These are phyloP conservation scores for Borovskyia barvae DNA, from an alignment of 208 protist species.

Conservation along the genomic window DNA sequence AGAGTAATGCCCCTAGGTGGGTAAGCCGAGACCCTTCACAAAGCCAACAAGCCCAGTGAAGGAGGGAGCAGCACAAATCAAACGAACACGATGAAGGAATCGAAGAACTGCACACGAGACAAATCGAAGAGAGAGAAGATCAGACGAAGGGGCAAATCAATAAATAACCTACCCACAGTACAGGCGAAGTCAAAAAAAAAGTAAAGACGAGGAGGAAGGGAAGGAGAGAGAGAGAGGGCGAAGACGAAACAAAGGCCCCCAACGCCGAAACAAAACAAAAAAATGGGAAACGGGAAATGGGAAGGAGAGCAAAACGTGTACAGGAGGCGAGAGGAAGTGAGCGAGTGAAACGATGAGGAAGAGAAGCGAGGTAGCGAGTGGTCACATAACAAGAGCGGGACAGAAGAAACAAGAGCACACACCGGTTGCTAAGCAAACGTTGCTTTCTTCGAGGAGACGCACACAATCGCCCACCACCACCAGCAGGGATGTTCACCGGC, in stretches of 20 bases:
- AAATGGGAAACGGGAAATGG: neutral
- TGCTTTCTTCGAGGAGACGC: neutral
- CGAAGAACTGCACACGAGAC: neutral
- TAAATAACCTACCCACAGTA: too few species aligned
- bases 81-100: neutral
- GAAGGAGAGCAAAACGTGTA: too few species aligned
- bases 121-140: conserved; percentile 1
- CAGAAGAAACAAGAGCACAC: neutral
- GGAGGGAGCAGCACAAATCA: neutral
- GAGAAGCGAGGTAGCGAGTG: neutral
- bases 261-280: too few species aligned
- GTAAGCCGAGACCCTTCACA: too few species aligned
- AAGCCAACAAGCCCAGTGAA: too few species aligned
- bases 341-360: neutral
- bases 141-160: too few species aligned
- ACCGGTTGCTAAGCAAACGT: neutral
- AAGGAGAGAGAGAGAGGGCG: neutral
- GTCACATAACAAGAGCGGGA: neutral
- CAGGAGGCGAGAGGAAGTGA: neutral
- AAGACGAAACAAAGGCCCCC: neutral
- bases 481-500: too few species aligned
- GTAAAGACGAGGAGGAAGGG: neutral
- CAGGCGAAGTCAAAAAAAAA: conserved; percentile 19
- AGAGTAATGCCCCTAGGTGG: too few species aligned
- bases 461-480: too few species aligned